Evolutionary conservation across 2,329 filamentous ascomycete genomes (phyloP), one percentile per base, ranked within the genome.

Genomic region (Colletotrichum brevisporum): DNA sequence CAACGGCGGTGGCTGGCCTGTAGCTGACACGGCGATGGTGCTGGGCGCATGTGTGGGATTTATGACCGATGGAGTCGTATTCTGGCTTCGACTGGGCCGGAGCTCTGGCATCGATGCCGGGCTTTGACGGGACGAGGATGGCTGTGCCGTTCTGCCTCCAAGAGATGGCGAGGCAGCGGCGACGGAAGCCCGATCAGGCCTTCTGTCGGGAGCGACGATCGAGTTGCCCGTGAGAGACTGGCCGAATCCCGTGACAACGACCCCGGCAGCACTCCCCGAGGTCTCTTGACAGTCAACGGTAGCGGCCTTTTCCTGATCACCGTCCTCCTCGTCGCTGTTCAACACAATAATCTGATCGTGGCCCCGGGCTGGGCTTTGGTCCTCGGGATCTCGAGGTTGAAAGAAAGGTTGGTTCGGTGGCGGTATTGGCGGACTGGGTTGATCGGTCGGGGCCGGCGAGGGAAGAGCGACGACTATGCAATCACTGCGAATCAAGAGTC

Each of bases 371-470:
- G 55, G 55, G 26, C 55, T 51, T 48, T 50, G 66, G 6, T 39
- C n/a, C 21, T 48, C 52, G 52, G 60, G 26, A 12, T 74, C 68
- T 88, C 87, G 2, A 84, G 73, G 47, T 57, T 71, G 62, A 77
- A 76, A 21, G 77, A 71, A 36, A 26, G 57, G 21, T 63, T 69
- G 24, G 53, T 48, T 21, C 43, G 47, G 18, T 21, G 68, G 13
- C 64, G 73, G 75, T 65, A 79, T 69, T 70, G 77, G 76, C 26
- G 86, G 86, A 74, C 86, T 89, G 16, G 83, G 81, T 70, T 90
- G 88, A 71, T 91, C 87, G 75, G 89, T 92, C 12, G 88, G 85
- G 13, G 89, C 85, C 39, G 90, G 89, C 15, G 91, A 91, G 6
- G 89, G 88, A 57, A 91, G 83, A 21, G 87, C 81, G 41, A 36